Conservation (phyloP, 2,329 filamentous ascomycete species). For the Beauveria varroae region DNA sequence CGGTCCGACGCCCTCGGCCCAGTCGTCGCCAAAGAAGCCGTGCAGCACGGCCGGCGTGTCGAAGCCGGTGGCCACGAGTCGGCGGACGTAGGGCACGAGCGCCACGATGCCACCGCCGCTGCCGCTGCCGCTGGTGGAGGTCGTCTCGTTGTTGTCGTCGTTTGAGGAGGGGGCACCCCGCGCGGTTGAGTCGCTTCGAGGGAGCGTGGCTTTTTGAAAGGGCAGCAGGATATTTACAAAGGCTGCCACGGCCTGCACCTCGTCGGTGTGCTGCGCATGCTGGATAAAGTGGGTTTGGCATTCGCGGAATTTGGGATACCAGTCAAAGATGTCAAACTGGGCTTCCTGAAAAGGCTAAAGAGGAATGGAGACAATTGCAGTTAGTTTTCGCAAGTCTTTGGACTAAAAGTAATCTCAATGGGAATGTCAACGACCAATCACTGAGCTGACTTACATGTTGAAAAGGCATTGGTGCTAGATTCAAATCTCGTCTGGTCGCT, state of each 20-base stretch:
- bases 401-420: no score
- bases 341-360: constrained; percentile 37
- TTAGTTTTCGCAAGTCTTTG: not conserved
- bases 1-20: constrained; percentile 69
- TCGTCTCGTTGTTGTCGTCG: constrained; percentile 11
- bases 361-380: not conserved
- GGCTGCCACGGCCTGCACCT: constrained; percentile 80
- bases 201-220: constrained; percentile 54
- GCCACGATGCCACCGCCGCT: constrained; percentile 41
- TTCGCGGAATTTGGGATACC: constrained; percentile 85
- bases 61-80: constrained; percentile 85
- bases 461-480: constrained; percentile 12
- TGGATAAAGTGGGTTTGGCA: constrained; percentile 90
- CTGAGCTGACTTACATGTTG: constrained; percentile 15
- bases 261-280: constrained; percentile 73
- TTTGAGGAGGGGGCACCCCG: not conserved
- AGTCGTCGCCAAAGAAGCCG: constrained; percentile 95
- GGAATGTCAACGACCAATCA: no score
- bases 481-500: not conserved
- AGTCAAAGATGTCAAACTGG: constrained; percentile 76
- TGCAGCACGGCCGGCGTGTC: constrained; percentile 82
- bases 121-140: no score
- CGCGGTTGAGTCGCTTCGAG: constrained; percentile 17
- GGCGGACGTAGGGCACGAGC: constrained; percentile 81
- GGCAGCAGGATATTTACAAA: constrained; percentile 90